Percentiles rank a stretch among this genome's conserved stretches.
These are phyloP conservation scores for Evansstolkia leycettana DNA, from an alignment of 495 filamentous ascomycete species.

Conservation along the genomic window DNA sequence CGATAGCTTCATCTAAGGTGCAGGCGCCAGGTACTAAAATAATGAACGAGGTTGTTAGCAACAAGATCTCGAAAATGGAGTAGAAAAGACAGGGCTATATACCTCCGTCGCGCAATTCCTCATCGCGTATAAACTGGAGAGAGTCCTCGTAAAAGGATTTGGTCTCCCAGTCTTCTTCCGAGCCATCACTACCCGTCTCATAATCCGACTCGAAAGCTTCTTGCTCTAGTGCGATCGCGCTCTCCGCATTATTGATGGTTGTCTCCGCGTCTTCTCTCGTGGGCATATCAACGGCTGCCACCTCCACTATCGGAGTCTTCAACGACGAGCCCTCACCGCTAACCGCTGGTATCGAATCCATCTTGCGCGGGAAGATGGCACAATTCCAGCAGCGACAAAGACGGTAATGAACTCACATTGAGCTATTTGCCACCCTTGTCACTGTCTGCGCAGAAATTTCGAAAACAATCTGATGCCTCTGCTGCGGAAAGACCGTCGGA, in stretches of 20 bases:
- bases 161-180: conserved; percentile 52
- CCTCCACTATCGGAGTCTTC: conserved; percentile 32
- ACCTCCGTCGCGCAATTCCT: conserved; percentile 46
- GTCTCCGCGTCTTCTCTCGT: conserved; percentile 8
- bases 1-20: conserved; percentile 58
- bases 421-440: conserved; percentile 15
- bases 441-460: conserved; percentile 15
- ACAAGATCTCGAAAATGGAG: conserved; percentile 1
- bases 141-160: conserved; percentile 58
- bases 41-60: conserved; percentile 7
- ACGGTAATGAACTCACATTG: conserved; percentile 21
- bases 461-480: conserved; percentile 8
- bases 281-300: conserved; percentile 29
- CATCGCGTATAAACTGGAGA: conserved; percentile 49
- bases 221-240: conserved; percentile 14
- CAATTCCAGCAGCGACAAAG: conserved; percentile 22
- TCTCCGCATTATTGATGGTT: conserved; percentile 11
- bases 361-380: conserved; percentile 19
- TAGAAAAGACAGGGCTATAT: conserved; percentile 16
- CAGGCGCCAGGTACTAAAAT: conserved; percentile 44
- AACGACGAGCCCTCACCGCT: conserved; percentile 25
- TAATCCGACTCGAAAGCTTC: conserved; percentile 24
- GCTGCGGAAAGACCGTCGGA: conserved; percentile 17
- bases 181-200: conserved; percentile 49
- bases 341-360: conserved; percentile 32